phyloP scores from a whole-genome alignment of 805 yeast genomes.

The Lachancea cidri region DNA sequence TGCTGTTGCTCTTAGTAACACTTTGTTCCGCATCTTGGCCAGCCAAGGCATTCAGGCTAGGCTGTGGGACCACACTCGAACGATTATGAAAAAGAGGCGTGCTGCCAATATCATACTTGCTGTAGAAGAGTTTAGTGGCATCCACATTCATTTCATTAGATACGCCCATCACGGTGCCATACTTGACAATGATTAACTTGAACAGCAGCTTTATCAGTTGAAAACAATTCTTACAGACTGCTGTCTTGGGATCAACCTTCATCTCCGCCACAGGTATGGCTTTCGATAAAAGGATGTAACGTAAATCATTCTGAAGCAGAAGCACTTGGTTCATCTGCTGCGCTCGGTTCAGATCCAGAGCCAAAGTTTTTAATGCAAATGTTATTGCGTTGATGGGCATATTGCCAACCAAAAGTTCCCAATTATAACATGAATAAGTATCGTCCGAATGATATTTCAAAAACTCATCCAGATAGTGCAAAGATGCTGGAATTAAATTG shows the following conservation, averaged over 20 bases:
- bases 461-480: slow-evolving; percentile 54
- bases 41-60: slow-evolving; percentile 4
- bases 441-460: slow-evolving; percentile 43
- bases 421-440: slow-evolving; percentile 49
- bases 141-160: background rate
- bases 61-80: slow-evolving; percentile 9
- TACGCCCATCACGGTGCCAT: slow-evolving; percentile 9
- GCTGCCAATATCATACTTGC: slow-evolving; percentile 11
- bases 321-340: slow-evolving; percentile 21
- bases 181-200: slow-evolving; percentile 28
- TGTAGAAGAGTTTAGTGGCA: slow-evolving; percentile 5
- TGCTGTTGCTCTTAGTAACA: background rate
- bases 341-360: slow-evolving; percentile 43
- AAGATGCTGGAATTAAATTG: slow-evolving; percentile 50
- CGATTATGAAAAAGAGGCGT: slow-evolving; percentile 3
- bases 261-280: slow-evolving; percentile 30
- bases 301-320: slow-evolving; percentile 32
- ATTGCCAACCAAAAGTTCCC: slow-evolving; percentile 53
- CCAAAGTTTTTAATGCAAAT: slow-evolving; percentile 45
- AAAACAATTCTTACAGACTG: slow-evolving; percentile 32
- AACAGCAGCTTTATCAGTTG: slow-evolving; percentile 31
- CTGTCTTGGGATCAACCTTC: slow-evolving; percentile 32
- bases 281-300: slow-evolving; percentile 30
- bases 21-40: background rate
- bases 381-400: slow-evolving; percentile 57